Evolutionary conservation across 345 rosid genomes (phyloP), one percentile per base, ranked within the genome.

Genomic region (Eucalyptus albens): DNA sequence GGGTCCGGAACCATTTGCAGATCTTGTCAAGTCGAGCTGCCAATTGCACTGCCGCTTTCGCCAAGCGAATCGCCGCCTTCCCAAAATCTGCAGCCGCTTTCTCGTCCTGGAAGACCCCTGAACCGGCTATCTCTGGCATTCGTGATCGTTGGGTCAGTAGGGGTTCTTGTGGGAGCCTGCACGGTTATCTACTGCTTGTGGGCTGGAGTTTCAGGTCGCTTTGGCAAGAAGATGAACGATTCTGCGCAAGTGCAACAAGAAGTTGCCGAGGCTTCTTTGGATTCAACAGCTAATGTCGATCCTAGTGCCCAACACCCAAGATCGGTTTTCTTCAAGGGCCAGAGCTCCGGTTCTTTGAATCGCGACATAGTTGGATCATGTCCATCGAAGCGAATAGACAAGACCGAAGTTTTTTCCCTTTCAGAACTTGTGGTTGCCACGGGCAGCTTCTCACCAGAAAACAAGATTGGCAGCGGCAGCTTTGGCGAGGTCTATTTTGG

Each of bases 401-500:
- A 87, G 90, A 90, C 91, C 19, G 90, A 93, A 67, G 91, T 33
- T 6, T 94, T 95, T 81, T 85, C 92, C 6, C 87, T 95, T 3
- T 87, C 90, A n/a, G 96, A 94, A 89, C 95, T 95, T 7, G 86
- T 90, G 19, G 90, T 86, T 37, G 96, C 95, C 37, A 93, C 96
- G 1, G 86, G 90, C 80, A 91, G 89, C 88, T 95, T 95, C 92
- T 94, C 95, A 4, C 17, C 33, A 19, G 93, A 90, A 21, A 92
- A 92, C 91, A 92, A 92, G 92, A 90, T 94, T 22, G 97, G 96
- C 37, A 53, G 89, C 1, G 97, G 97, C 42, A 95, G 97, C 92
- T 95, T 95, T 27, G 97, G 97, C 85, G 62, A 62, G 11, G 97
- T 95, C 45, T 95, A 94, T 85, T 87, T 85, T 86, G 97, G 95